Evolutionary conservation across 768 basidiomycete species (phyloP).

Genomic region (Nidula microcarpa): DNA sequence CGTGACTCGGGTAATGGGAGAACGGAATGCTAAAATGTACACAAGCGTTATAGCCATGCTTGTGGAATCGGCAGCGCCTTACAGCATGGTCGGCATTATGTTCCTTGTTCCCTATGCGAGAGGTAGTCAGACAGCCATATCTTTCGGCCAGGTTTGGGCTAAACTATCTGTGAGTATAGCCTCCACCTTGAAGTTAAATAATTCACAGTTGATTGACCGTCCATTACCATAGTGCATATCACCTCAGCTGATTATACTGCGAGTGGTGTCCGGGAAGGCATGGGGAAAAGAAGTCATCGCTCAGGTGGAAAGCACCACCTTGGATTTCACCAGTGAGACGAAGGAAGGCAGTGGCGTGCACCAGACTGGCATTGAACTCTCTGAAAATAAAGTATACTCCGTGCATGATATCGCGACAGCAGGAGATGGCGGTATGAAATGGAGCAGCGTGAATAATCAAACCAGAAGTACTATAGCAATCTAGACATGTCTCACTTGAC

Average conservation of each 20-base stretch:
- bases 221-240: slow-evolving; percentile 12
- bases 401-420: no score
- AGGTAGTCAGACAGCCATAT: slow-evolving; percentile 24
- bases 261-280: slow-evolving; percentile 17
- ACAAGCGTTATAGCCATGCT: slow-evolving; percentile 32
- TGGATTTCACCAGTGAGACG: slow-evolving; percentile 6
- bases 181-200: not conserved
- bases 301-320: slow-evolving; percentile 14
- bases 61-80: slow-evolving; percentile 37
- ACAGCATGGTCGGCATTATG: slow-evolving; percentile 31
- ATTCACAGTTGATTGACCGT: not conserved
- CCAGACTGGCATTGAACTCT: no score
- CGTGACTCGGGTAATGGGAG: slow-evolving; percentile 21
- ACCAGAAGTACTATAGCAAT: no score
- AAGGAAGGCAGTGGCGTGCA: no score
- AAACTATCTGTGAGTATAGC: slow-evolving; percentile 32
- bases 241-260: slow-evolving; percentile 18
- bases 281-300: slow-evolving; percentile 17
- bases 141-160: slow-evolving; percentile 37
- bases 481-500: no score
- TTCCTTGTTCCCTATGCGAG: slow-evolving; percentile 35
- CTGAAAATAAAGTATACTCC: no score
- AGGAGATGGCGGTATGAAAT: no score
- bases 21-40: slow-evolving; percentile 27
- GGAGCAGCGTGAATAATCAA: no score